Evolutionary conservation across 805 yeast species (phyloP), one percentile per base, ranked within the genome.

Genomic region (Saturnispora sanitii): DNA sequence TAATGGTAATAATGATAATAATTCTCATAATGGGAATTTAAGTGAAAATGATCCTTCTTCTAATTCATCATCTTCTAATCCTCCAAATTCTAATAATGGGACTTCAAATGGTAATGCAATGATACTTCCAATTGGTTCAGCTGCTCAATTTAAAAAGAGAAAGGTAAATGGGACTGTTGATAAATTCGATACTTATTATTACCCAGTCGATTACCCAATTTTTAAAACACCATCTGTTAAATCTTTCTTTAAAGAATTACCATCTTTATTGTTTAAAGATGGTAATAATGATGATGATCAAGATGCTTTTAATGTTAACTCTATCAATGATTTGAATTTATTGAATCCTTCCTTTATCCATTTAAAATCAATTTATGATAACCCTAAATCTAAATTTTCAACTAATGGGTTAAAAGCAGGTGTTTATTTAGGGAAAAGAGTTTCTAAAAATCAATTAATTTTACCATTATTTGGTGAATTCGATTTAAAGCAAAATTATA

Each of bases 381-480:
- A 68, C 23, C 70, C 68, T 33, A 74, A 70, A 45, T 67, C 73
- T 57, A 64, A 77, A 64, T 79, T 73, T 50, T 69, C 69, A 23
- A 95, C 95, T 0, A 71, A 84, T 32, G n/a, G n/a, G n/a, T n/a
- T n/a, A n/a, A n/a, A n/a, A n/a, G n/a, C n/a, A n/a, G n/a, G n/a
- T n/a, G n/a, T n/a, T n/a, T n/a, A n/a, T n/a, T n/a, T n/a, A n/a
- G n/a, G n/a, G n/a, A n/a, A n/a, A n/a, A n/a, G n/a, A n/a, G n/a
- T n/a, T n/a, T n/a, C n/a, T n/a, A n/a, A n/a, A 32, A 73, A 70
- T 16, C 68, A 75, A 1, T 63, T 73, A 4, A 58, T 86, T 6
- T 63, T 69, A 20, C 87, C 84, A 54, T 69, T 76, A 43, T 57
- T 76, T 6, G 97, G 97, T 6, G 88, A 82, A 49, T 58, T 90